Percentiles rank a stretch among this genome's conserved stretches.
phyloP scores from a whole-genome alignment of 768 basidiomycete genomes.

The Lentinula edodes region DNA sequence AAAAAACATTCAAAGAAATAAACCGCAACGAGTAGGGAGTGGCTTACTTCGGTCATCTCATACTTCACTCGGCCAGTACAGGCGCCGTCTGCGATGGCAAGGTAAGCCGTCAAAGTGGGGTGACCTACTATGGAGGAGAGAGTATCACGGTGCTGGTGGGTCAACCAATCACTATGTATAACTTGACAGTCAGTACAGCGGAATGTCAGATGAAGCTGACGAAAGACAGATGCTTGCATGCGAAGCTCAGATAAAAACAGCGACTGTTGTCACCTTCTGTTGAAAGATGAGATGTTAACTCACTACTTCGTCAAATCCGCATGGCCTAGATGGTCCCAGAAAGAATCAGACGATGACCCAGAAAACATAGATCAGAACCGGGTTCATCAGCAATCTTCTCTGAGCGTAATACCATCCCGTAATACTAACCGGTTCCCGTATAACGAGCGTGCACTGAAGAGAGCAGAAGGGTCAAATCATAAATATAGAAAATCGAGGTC shows the following conservation, averaged over 20 bases:
- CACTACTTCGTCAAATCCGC: conserved; percentile 96
- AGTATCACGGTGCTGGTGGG: conserved; percentile 97
- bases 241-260: not conserved
- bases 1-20: conserved; percentile 33
- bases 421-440: conserved; percentile 80
- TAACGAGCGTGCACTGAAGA: conserved; percentile 86
- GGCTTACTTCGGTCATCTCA: conserved; percentile 88
- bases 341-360: not conserved
- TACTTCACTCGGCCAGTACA: conserved; percentile 85
- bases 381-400: not conserved
- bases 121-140: conserved; percentile 90
- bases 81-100: conserved; percentile 93
- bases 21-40: not conserved
- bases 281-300: conserved; percentile 22
- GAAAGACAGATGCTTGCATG: not conserved
- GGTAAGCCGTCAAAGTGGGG: conserved; percentile 75
- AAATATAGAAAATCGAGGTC: not conserved
- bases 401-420: not conserved
- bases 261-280: not conserved
- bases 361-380: not conserved
- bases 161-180: conserved; percentile 83
- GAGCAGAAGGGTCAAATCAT: conserved; percentile 3
- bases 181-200: not conserved
- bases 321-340: conserved; percentile 55
- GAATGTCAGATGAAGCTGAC: not conserved